phyloP scores from a whole-genome alignment of 1,139 yeast species.

The Candida sp. region DNA sequence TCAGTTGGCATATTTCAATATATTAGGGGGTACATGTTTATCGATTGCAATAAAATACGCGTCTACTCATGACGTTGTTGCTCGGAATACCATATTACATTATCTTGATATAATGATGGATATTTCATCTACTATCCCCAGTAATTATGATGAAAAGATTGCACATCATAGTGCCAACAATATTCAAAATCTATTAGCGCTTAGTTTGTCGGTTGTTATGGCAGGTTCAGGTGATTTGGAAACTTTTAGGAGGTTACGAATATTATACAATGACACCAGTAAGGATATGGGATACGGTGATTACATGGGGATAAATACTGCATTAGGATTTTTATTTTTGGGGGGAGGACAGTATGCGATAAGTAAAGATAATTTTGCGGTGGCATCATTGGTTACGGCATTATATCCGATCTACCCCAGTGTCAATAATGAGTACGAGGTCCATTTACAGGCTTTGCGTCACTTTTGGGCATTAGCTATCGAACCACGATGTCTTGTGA shows the following conservation, averaged over 20 bases:
- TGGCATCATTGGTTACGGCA: constrained; percentile 73
- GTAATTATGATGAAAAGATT: constrained; percentile 58
- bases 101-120: constrained; percentile 61
- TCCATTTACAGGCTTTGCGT: constrained; percentile 80
- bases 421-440: constrained; percentile 37
- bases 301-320: constrained; percentile 76
- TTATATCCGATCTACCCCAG: constrained; percentile 72
- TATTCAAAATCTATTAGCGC: constrained; percentile 56
- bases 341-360: constrained; percentile 95
- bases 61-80: constrained; percentile 57
- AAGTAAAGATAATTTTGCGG: constrained; percentile 57
- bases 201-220: constrained; percentile 73
- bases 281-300: constrained; percentile 58
- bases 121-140: constrained; percentile 46
- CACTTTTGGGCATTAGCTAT: constrained; percentile 92
- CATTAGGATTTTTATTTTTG: constrained; percentile 81
- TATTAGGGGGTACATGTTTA: constrained; percentile 72
- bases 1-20: constrained; percentile 59
- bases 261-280: constrained; percentile 57
- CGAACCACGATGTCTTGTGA: constrained; percentile 74
- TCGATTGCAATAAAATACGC: constrained; percentile 78
- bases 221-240: constrained; percentile 92
- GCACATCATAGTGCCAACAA: constrained; percentile 56
- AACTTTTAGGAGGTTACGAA: constrained; percentile 68
- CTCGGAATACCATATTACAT: constrained; percentile 56